Conservation (phyloP, 2,329 filamentous ascomycete genomes). For the Arthroderma sp. region DNA sequence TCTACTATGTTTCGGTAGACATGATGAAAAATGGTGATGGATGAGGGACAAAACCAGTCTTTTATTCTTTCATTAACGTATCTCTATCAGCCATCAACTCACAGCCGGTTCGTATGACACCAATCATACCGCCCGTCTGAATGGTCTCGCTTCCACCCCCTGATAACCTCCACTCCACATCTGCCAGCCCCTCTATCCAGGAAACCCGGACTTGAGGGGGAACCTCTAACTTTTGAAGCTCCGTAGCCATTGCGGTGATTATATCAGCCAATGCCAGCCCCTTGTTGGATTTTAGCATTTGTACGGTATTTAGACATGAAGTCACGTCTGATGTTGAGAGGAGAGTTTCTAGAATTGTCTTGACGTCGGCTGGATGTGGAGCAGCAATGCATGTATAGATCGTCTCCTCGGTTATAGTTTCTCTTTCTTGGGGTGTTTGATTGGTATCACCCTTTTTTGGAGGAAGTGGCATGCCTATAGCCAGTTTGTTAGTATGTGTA, state of each 20-base stretch:
- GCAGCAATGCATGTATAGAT: constrained; percentile 98
- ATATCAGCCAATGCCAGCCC: constrained; percentile 90
- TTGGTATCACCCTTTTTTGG: constrained; percentile 48
- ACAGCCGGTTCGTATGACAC: constrained; percentile 73
- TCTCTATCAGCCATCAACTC: constrained; percentile 50
- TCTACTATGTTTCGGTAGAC: neutral
- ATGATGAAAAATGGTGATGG: neutral
- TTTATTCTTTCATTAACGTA: constrained; percentile 13
- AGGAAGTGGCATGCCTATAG: constrained; percentile 54
- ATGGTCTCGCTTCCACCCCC: constrained; percentile 76
- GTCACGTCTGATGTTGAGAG: constrained; percentile 78
- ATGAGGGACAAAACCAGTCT: neutral
- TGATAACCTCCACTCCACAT: constrained; percentile 83
- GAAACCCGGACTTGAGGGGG: constrained; percentile 74
- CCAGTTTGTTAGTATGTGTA: constrained; percentile 10
- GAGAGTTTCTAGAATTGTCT: constrained; percentile 70
- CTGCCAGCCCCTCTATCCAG: constrained; percentile 82
- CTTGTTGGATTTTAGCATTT: constrained; percentile 70
- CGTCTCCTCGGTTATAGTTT: constrained; percentile 77
- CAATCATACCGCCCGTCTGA: constrained; percentile 86
- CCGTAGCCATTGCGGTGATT: constrained; percentile 71
- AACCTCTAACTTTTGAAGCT: constrained; percentile 71
- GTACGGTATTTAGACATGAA: constrained; percentile 76
- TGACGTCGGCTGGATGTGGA: constrained; percentile 78
- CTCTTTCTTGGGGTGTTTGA: constrained; percentile 50